These are phyloP conservation scores for Penicillium polonicum DNA, from an alignment of 2,329 filamentous ascomycete species.

Conservation along the genomic window DNA sequence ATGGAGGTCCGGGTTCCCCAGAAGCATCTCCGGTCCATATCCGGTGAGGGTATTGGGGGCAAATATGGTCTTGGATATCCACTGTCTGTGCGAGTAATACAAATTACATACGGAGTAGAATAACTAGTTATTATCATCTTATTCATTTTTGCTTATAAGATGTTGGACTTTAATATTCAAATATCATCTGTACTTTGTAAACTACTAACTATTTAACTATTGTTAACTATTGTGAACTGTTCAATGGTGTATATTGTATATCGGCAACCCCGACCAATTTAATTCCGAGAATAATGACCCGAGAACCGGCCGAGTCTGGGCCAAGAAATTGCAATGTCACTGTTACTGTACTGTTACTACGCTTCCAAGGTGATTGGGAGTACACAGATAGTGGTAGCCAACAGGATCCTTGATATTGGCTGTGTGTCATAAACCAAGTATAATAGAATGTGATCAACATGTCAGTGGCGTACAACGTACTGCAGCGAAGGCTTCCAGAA, in stretches of 20 bases:
- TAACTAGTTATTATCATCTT: too few species aligned
- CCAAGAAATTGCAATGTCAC: background rate
- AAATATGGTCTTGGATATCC: background rate
- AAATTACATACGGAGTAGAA: background rate
- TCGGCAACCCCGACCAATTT: background rate
- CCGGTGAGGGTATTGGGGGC: conserved; percentile 19
- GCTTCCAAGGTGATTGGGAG: background rate
- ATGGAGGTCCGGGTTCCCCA: conserved; percentile 4
- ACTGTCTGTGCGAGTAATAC: conserved; percentile 3
- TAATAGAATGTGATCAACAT: background rate
- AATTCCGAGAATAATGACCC: background rate
- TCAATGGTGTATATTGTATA: background rate
- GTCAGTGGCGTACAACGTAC: conserved; percentile 2
- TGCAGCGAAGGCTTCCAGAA: conserved; percentile 42
- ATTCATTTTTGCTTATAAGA: too few species aligned
- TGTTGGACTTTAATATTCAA: too few species aligned
- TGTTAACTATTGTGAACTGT: too few species aligned
- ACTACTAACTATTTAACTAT: too few species aligned
- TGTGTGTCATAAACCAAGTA: background rate
- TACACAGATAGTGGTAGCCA: background rate
- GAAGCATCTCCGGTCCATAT: conserved; percentile 16
- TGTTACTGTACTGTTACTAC: background rate
- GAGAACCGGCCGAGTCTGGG: background rate
- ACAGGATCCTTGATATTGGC: background rate
- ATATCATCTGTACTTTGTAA: too few species aligned